Percentiles rank a stretch among this genome's conserved stretches.
phyloP scores from a whole-genome alignment of 192 early-diverging fungal species.

The Entophlyctis helioformis region DNA sequence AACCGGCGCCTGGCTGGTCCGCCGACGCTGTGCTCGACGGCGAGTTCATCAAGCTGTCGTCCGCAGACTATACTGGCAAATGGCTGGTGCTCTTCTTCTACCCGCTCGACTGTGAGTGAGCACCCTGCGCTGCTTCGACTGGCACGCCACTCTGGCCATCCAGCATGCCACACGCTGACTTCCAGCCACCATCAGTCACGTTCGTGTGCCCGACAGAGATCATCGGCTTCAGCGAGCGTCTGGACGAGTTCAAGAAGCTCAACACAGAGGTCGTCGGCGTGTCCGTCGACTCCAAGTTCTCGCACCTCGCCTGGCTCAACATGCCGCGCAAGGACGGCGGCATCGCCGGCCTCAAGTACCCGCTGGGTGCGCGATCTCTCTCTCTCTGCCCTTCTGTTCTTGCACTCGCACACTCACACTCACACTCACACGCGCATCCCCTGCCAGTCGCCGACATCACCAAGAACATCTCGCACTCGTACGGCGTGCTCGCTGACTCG shows the following conservation, averaged over 20 bases:
- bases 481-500: conserved; percentile 36
- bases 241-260: conserved; percentile 38
- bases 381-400: neutral
- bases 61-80: no score
- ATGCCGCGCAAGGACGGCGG: conserved; percentile 41
- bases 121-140: no score
- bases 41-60: no score
- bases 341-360: conserved; percentile 1
- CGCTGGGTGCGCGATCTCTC: neutral
- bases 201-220: conserved; percentile 34
- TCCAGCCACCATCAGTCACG: conserved; percentile 22
- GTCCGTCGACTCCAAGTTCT: conserved; percentile 39
- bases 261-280: conserved; percentile 40
- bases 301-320: conserved; percentile 46
- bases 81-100: conserved; percentile 41
- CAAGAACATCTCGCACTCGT: conserved; percentile 35
- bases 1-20: no score
- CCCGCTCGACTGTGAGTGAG: conserved; percentile 15
- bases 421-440: neutral
- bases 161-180: neutral
- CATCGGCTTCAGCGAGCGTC: conserved; percentile 39
- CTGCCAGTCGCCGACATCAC: conserved; percentile 35
- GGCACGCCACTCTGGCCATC: neutral
- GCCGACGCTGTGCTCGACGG: no score
- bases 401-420: neutral